Percentiles rank a stretch among this genome's conserved stretches.
These are phyloP conservation scores for Globisporangium irregulare DNA, from an alignment of 352 stramenopile genomes.

Conservation along the genomic window DNA sequence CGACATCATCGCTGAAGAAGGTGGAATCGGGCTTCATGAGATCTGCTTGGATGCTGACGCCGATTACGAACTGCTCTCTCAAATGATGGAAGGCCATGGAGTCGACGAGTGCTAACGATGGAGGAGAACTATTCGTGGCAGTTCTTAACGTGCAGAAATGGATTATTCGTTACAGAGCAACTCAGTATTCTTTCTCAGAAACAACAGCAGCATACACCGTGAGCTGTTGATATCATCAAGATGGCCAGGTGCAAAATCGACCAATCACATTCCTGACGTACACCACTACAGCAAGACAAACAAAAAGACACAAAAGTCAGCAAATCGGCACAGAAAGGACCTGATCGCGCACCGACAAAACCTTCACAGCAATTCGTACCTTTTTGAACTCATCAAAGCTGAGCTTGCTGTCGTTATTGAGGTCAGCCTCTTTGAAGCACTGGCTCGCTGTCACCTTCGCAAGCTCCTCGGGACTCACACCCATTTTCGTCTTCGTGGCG, in stretches of 20 bases:
- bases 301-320: constrained; percentile 6
- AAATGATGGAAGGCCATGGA: constrained; percentile 14
- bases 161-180: constrained; percentile 23
- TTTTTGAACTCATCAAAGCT: constrained; percentile 91
- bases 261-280: constrained; percentile 17
- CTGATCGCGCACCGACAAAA: not conserved
- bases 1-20: constrained; percentile 22
- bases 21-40: constrained; percentile 15
- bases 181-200: constrained; percentile 5
- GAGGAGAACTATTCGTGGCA: not conserved
- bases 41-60: constrained; percentile 8
- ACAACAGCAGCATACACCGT: constrained; percentile 4
- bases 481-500: constrained; percentile 69
- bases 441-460: constrained; percentile 73
- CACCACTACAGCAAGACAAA: constrained; percentile 17
- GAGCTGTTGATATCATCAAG: constrained; percentile 10
- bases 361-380: constrained; percentile 26
- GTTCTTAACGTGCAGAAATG: constrained; percentile 15
- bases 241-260: not conserved
- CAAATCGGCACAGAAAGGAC: not conserved
- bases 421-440: constrained; percentile 84
- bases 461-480: constrained; percentile 72
- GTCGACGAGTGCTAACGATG: constrained; percentile 5
- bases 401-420: constrained; percentile 82
- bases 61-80: constrained; percentile 14